Base-by-base conservation (phyloP, 305 asterid genomes). In the Fraxinus angustifolia region DNA sequence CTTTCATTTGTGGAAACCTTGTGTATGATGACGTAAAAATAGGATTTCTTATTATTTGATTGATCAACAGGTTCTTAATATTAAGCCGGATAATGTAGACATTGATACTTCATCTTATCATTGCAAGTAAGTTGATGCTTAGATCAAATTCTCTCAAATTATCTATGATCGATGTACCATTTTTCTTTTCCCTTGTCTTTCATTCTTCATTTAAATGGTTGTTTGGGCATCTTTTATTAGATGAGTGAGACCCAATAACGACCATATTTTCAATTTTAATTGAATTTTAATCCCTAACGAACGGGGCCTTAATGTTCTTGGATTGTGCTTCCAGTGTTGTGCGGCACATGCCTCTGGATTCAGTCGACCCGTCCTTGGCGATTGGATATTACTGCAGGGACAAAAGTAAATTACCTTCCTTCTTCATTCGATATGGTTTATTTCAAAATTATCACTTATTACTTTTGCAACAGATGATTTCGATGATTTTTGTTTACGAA, bases 331-430 rank as follows among this genome's bases (percentile, higher is more conserved):
- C 74, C 93, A 96, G 99, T 84, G 87, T 90, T 62, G 88, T 93
- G 82, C 88, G 95, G 79, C 90, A 90, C 73, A 86, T 94, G 30
- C 93, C 97, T 19, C 86, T 96, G 80, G 97, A 94, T 50, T 93
- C 97, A 5, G 85, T 96, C 19, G 99, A 96, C 85, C 93, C 99
- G 79, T 95, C 98, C 78, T 85, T 94, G 92, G 98, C 98, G 11
- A 88, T 94, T 31, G 95, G 91, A 62, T 91, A 91, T 85, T 90
- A 87, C 58, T 92, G 97, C 90, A 85, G 83, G 79, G 91, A 91
- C 87, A 90, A 88, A 84, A 82, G 98, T 94, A 89, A 56, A 56
- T 6, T 10, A 56, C 3, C 12, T 56, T 17, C 67, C 28, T 48
- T 14, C 58, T 48, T 14, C 58, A 14, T 56, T 56, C 28, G 11